Base-by-base conservation (phyloP, 805 yeast genomes). In the Saitoella complicata region DNA sequence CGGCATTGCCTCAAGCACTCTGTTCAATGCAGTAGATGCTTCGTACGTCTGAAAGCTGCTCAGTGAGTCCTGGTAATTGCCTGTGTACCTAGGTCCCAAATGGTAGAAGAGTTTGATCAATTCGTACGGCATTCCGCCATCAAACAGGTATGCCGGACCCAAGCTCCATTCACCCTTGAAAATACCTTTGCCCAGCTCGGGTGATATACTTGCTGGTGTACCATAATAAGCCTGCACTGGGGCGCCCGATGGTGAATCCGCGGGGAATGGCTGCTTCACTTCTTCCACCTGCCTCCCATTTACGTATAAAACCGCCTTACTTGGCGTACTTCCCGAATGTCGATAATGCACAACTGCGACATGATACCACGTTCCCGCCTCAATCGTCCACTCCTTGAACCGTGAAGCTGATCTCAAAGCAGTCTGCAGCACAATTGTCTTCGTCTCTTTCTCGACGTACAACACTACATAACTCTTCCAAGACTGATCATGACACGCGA, bases 31-130 rank as follows among this genome's bases (percentile, higher is more conserved):
- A 2, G 58, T 50, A 5, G 58, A 53, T 5, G 58, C 55, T 33
- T 45, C 48, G 36, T 54, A 54, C 1, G 58, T 54, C 39, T 53
- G 52, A 34, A 49, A 55, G n/a, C 45, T 42, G 4, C 54, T 55
- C 32, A 55, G 44, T 2, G 50, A 33, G 12, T 53, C 59, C 13
- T 55, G 58, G 42, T 46, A 55, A 31, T 50, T 49, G 11, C 58
- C 58, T n/a, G 46, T 38, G 39, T 55, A 55, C 11, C 52, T 37
- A 3, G 58, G 53, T 1, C 57, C 57, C 7, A 55, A 42, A 6
- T 45, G 44, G 36, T 51, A 49, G 29, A 52, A 47, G n/a, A 56
- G 49, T 9, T 51, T 44, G 9, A 56, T 35, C 7, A 50, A 29
- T 30, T 54, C 58, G 12, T 45, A 49, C 9, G 55, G 49, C 12